These are phyloP conservation scores for Globisporangium camurandrum DNA, from an alignment of 352 stramenopile genomes.

Conservation along the genomic window DNA sequence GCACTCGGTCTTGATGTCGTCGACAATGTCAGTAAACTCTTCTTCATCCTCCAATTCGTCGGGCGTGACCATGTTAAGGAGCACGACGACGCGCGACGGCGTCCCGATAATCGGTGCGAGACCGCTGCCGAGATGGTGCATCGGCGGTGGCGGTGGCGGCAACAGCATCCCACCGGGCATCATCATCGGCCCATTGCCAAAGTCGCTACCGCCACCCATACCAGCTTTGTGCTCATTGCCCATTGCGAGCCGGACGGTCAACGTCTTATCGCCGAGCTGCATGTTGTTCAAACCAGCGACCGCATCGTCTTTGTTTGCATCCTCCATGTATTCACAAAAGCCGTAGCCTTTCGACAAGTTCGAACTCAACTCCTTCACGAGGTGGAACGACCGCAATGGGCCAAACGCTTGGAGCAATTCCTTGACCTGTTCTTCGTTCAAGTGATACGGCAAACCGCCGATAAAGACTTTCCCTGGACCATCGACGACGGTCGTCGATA, in stretches of 20 bases:
- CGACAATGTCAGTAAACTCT: slow-evolving; percentile 92
- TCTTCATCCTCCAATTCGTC: slow-evolving; percentile 94
- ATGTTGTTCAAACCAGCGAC: slow-evolving; percentile 95
- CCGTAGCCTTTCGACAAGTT: slow-evolving; percentile 95
- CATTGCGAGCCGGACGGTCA: slow-evolving; percentile 87
- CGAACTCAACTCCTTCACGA: slow-evolving; percentile 91
- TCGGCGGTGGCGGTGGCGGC: slow-evolving; percentile 20
- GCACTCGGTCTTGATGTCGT: slow-evolving; percentile 96
- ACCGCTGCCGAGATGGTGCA: too few species aligned
- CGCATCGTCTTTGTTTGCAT: slow-evolving; percentile 85
- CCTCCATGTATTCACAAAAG: slow-evolving; percentile 96
- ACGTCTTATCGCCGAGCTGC: slow-evolving; percentile 86
- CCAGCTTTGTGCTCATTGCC: slow-evolving; percentile 60
- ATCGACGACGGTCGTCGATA: slow-evolving; percentile 93
- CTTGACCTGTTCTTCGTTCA: slow-evolving; percentile 93
- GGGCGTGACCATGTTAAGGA: slow-evolving; percentile 97
- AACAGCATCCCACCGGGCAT: slow-evolving; percentile 60
- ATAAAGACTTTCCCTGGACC: slow-evolving; percentile 99
- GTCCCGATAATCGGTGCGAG: too few species aligned
- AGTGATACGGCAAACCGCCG: slow-evolving; percentile 94
- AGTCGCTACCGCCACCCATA: slow-evolving; percentile 50
- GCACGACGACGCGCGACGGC: slow-evolving; percentile 86
- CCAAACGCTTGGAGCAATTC: slow-evolving; percentile 95
- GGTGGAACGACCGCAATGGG: slow-evolving; percentile 91
- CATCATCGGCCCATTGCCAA: too few species aligned